A percentile compares a stretch with the other conserved stretches of the same genome.
Conservation (phyloP, 768 basidiomycete genomes). For the Mycena epipterygia region DNA sequence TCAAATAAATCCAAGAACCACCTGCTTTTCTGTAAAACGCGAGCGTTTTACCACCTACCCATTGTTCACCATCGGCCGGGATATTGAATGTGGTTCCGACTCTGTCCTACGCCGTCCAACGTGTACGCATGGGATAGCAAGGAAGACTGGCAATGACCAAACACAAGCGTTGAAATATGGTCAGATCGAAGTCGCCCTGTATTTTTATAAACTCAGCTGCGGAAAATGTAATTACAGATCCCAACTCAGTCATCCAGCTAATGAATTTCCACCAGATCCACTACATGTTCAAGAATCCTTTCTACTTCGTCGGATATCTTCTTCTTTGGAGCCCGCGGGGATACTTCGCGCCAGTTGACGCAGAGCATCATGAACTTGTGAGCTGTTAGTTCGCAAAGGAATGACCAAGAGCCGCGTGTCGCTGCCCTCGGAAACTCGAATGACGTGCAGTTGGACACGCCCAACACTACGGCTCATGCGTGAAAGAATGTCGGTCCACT, state of each 20-base stretch:
- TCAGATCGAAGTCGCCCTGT: no score
- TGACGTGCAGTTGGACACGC: slow-evolving; percentile 2
- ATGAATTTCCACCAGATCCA: slow-evolving; percentile 11
- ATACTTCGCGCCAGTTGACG: neutral
- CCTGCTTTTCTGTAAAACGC: no score
- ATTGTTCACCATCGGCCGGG: no score
- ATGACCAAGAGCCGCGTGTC: neutral
- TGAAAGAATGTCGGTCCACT: neutral
- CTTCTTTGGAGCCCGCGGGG: neutral
- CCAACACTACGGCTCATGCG: neutral
- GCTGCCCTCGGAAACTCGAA: neutral
- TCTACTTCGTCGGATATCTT: neutral
- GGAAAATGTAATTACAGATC: no score
- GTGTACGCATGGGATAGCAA: no score
- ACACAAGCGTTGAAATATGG: no score
- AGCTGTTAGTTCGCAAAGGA: slow-evolving; percentile 3
- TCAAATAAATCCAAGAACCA: no score
- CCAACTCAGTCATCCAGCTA: neutral
- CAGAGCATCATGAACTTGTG: neutral
- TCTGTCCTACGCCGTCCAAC: no score
- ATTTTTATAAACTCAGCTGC: no score
- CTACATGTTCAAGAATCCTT: neutral
- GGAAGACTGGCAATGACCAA: no score
- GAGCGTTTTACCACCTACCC: no score
- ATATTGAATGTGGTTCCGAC: no score